Conservation (phyloP, 1,284 basidiomycete species). For the Cryptococcus maquisensis region DNA sequence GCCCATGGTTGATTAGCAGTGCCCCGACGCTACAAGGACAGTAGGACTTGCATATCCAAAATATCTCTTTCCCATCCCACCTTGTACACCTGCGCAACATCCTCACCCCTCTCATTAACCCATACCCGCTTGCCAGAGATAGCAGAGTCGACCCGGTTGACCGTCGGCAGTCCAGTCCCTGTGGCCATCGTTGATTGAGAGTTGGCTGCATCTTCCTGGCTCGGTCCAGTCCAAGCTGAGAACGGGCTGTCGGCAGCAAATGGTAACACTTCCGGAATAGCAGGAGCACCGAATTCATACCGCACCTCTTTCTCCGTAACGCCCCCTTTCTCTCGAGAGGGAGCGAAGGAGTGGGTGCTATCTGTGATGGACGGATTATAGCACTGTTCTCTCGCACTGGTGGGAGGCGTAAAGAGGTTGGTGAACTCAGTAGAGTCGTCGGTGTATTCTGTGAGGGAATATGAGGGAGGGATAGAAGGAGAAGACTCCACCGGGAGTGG, state of each 20-base stretch:
- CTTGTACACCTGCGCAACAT: slow-evolving; percentile 26
- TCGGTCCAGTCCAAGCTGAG: slow-evolving; percentile 20
- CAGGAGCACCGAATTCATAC: slow-evolving; percentile 1
- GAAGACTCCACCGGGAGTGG: not conserved
- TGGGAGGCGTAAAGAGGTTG: slow-evolving; percentile 16
- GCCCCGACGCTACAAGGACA: not conserved
- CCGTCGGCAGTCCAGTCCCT: not conserved
- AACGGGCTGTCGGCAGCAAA: slow-evolving; percentile 21
- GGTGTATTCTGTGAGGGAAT: slow-evolving; percentile 3
- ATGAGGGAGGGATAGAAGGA: not conserved
- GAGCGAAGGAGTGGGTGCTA: slow-evolving; percentile 1
- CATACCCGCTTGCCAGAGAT: slow-evolving; percentile 18
- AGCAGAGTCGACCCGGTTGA: slow-evolving; percentile 10
- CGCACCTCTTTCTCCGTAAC: slow-evolving; percentile 8
- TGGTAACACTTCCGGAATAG: slow-evolving; percentile 25
- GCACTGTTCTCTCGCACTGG: not conserved
- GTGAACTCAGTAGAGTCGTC: slow-evolving; percentile 13
- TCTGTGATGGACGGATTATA: slow-evolving; percentile 11
- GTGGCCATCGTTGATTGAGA: not conserved
- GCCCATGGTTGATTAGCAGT: not conserved
- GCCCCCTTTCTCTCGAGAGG: slow-evolving; percentile 20
- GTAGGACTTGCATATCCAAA: slow-evolving; percentile 38
- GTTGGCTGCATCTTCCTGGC: not conserved
- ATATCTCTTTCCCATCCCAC: slow-evolving; percentile 45
- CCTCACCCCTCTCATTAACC: slow-evolving; percentile 15